Percentiles rank a stretch among this genome's conserved stretches.
Conservation (phyloP, 225 moss, liverwort and hornwort genomes). For the Polytrichum commune region DNA sequence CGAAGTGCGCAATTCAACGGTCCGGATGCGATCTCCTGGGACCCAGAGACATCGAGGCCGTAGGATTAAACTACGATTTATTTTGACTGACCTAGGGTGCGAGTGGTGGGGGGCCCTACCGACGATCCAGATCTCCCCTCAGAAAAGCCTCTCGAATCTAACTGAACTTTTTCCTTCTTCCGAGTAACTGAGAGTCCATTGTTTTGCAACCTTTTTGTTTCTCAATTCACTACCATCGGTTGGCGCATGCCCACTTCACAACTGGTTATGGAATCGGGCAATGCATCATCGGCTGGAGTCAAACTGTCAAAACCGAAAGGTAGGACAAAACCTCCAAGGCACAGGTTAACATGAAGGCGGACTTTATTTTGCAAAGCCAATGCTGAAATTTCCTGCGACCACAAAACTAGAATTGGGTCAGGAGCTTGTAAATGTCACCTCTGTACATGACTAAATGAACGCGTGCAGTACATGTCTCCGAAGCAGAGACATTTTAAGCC, state of each 20-base stretch:
- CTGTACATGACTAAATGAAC: no score
- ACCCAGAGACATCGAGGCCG: background rate
- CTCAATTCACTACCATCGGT: no score
- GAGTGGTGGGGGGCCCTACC: background rate
- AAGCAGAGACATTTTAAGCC: no score
- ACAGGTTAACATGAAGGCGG: conserved; percentile 89
- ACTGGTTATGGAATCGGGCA: no score
- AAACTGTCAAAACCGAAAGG: conserved; percentile 48
- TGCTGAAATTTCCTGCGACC: conserved; percentile 61
- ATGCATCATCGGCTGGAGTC: no score
- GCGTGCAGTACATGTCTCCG: no score
- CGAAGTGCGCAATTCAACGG: background rate
- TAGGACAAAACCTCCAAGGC: conserved; percentile 91
- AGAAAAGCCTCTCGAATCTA: background rate
- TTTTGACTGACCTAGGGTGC: background rate
- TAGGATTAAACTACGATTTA: background rate
- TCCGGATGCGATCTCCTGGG: background rate
- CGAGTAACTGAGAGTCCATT: no score
- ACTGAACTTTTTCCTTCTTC: no score
- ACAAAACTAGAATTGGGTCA: no score
- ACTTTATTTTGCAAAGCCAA: conserved; percentile 64
- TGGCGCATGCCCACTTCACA: no score
- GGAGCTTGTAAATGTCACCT: no score
- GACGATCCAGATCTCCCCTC: background rate
- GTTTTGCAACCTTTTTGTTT: no score